phyloP scores from a whole-genome alignment of 1,284 basidiomycete genomes.

The Heterobasidion occidentale region DNA sequence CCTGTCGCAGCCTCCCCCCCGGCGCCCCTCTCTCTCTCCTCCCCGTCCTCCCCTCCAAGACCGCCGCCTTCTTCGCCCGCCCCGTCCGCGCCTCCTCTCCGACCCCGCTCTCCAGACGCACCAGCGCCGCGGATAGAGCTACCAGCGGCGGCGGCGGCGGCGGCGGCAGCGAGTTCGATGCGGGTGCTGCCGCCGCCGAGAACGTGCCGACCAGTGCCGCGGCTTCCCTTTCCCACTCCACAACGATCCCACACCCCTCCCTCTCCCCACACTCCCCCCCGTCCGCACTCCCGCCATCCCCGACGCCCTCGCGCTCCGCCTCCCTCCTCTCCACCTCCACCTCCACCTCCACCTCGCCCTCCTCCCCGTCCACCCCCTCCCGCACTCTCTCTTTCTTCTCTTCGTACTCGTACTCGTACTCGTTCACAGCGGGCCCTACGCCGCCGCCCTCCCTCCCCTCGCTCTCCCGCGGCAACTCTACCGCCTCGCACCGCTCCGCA shows the following conservation, averaged over 20 bases:
- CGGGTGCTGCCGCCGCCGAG: neutral
- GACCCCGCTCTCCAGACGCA: neutral
- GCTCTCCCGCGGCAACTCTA: neutral
- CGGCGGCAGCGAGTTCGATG: neutral
- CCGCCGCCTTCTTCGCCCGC: constrained; percentile 10
- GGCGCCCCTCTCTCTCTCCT: neutral
- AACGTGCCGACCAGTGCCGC: neutral
- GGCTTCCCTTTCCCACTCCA: too few relatives aligned
- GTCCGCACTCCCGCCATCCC: too few relatives aligned
- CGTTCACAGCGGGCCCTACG: neutral
- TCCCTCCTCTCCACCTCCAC: too few relatives aligned
- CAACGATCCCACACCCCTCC: too few relatives aligned
- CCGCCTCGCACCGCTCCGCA: constrained; percentile 1
- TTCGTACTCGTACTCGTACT: neutral
- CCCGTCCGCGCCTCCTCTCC: neutral
- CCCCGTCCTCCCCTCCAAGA: constrained; percentile 3
- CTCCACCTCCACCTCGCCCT: neutral
- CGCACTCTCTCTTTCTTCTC: neutral
- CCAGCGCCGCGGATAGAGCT: neutral
- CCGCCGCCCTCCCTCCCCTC: neutral
- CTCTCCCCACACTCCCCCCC: too few relatives aligned
- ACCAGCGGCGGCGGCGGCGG: too few relatives aligned
- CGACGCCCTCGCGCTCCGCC: too few relatives aligned
- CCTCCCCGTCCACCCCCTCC: too few relatives aligned
- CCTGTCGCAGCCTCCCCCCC: neutral